Evolutionary conservation across 83 land plant genomes (phyloP).

Genomic region (Picea engelmannii): DNA sequence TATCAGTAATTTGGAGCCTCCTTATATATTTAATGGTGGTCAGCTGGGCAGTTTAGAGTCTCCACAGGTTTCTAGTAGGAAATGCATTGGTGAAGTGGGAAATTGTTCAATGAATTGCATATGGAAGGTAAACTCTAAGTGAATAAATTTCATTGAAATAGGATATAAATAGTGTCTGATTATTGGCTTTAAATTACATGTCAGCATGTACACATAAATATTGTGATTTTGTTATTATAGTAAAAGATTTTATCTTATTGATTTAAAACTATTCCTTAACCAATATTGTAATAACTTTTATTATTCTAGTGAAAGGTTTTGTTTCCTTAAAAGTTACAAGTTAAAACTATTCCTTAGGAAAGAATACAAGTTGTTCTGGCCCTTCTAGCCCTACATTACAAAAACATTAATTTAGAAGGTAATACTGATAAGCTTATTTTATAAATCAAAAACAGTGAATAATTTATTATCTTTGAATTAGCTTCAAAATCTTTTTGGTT

Average conservation of each 20-base stretch:
- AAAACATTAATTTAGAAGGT: neutral
- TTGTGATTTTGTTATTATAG: neutral
- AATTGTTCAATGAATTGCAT: neutral
- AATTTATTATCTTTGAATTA: neutral
- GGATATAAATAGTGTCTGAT: neutral
- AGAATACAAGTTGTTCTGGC: neutral
- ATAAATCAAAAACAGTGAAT: neutral
- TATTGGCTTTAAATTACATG: neutral
- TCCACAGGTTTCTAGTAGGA: neutral
- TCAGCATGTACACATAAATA: neutral
- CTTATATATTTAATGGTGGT: neutral
- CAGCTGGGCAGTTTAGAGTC: neutral
- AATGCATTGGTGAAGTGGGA: neutral
- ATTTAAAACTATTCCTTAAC: neutral
- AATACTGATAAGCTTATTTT: neutral
- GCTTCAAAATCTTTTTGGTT: neutral
- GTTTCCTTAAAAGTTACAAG: conserved; percentile 4
- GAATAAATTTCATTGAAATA: neutral
- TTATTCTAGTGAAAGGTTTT: neutral
- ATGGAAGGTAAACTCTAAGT: neutral
- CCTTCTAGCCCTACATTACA: neutral
- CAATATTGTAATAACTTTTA: neutral
- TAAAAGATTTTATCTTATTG: neutral
- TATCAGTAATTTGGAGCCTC: neutral
- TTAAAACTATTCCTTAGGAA: neutral